Evolutionary conservation across 148 eudicot species (phyloP), one percentile per base, ranked within the genome.

Genomic region (Camellia japonica): DNA sequence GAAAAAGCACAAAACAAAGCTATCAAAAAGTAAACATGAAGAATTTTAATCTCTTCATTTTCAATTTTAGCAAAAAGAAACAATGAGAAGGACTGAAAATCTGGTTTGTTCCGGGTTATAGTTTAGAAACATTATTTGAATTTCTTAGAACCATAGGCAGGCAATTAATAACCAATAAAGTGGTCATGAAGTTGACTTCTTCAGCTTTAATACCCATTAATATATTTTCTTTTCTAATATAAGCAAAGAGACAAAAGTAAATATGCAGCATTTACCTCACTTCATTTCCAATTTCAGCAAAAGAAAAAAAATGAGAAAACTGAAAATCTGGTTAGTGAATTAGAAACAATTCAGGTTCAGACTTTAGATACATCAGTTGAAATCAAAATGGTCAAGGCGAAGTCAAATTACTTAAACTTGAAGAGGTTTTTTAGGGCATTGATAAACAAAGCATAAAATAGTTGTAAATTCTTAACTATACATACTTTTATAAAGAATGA

Each of bases 301-400:
- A 73, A 72, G 12, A 23, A 23, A 38, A 38, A 63, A 13, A 14
- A 30, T 30, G 70, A 73, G 38, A 56, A 68, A 65, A 14, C 15
- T 15, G 41, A 20, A 52, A 70, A 20, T 20, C 11, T 56, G 19
- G 30, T 54, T 13, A 30, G 38, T 72, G 58, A 71, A 20, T 62
- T 46, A 23, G 46, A 81, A 56, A 30, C 20, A 62, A 9, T 38
- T 61, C 23, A 77, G 61, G 79, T 15, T 62, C 16, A 49, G 71
- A 16, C 4, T 20, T 13, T 20, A 19, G 52, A 55, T 52, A 16
- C 44, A 49, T 23, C 61, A 16, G n/a, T 60, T 18, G 19, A 75
- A 61, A 30, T 23, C 38, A 41, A 52, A 73, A 55, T 56, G 64
- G 46, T 13, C 44, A 30, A 12, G 1, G 1, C 0, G 38, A 56